Evolutionary conservation across 768 basidiomycete species (phyloP).

Genomic region (Rhodotorula graminis): DNA sequence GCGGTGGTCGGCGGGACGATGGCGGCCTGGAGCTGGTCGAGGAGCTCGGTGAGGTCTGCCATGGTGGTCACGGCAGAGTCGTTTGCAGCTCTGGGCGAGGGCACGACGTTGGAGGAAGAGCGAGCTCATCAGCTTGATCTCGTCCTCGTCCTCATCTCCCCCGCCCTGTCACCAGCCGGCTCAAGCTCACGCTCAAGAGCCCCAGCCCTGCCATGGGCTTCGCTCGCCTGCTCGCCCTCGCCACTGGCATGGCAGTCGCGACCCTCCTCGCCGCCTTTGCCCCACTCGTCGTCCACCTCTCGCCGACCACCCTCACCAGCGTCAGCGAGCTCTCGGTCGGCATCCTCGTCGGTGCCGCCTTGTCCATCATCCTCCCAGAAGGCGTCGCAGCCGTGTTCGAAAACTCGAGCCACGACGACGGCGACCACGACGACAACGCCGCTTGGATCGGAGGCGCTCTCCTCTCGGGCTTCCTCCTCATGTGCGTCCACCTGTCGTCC

Average conservation of each 20-base stretch:
- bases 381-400: conserved; percentile 52
- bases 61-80: not conserved
- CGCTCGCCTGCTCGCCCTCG: conserved; percentile 44
- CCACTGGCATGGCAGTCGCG: conserved; percentile 46
- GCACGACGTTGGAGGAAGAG: not conserved
- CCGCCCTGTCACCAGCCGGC: not conserved
- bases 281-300: conserved; percentile 69
- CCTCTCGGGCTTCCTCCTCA: conserved; percentile 42
- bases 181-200: not conserved
- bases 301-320: conserved; percentile 54
- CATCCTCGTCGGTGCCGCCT: conserved; percentile 70
- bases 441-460: conserved; percentile 46
- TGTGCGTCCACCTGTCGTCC: conserved; percentile 21
- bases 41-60: conserved; percentile 4
- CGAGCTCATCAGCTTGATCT: too few relatives aligned
- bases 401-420: not conserved
- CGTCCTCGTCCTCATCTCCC: too few relatives aligned
- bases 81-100: not conserved
- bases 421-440: conserved; percentile 32
- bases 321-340: not conserved
- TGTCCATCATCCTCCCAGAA: conserved; percentile 92
- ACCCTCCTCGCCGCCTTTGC: conserved; percentile 65
- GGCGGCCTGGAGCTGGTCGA: conserved; percentile 14
- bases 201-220: conserved; percentile 44
- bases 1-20: conserved; percentile 42